Conservation (phyloP, 176 grass and related monocot species). For the Otatea glauca region DNA sequence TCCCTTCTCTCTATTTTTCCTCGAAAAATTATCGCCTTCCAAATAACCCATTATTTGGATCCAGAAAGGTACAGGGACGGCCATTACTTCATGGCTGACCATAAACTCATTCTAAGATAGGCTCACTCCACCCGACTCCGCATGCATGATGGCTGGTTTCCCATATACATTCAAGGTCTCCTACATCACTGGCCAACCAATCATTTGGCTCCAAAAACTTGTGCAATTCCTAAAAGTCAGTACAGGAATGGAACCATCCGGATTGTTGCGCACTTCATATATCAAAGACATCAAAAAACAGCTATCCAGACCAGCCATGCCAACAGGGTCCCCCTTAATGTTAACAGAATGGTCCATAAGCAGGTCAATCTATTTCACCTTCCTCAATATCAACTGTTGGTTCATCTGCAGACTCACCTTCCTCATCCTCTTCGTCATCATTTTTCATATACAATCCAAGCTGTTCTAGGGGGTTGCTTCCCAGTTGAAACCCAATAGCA, state of each 20-base stretch:
- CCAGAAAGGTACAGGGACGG: conserved; percentile 31
- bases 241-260: conserved; percentile 7
- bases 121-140: conserved; percentile 1
- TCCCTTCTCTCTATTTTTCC: not conserved
- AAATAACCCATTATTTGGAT: conserved; percentile 12
- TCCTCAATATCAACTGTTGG: conserved; percentile 68
- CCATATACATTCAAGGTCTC: not conserved
- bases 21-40: conserved; percentile 20
- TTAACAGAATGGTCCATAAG: conserved; percentile 43
- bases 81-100: conserved; percentile 30
- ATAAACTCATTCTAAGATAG: conserved; percentile 39
- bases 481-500: conserved; percentile 72
- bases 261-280: conserved; percentile 23
- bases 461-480: conserved; percentile 81
- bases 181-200: conserved; percentile 35
- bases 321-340: conserved; percentile 31
- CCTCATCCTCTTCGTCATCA: conserved; percentile 86
- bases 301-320: conserved; percentile 36
- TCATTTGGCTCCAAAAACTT: conserved; percentile 50
- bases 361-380: conserved; percentile 87
- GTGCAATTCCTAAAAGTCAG: conserved; percentile 37
- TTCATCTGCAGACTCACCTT: conserved; percentile 54
- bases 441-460: conserved; percentile 92
- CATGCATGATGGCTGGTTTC: conserved; percentile 8
- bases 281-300: conserved; percentile 35